A percentile compares a stretch with the other conserved stretches of the same genome.
Conservation (phyloP, 345 rosid species). For the Gossypioides kirkii region DNA sequence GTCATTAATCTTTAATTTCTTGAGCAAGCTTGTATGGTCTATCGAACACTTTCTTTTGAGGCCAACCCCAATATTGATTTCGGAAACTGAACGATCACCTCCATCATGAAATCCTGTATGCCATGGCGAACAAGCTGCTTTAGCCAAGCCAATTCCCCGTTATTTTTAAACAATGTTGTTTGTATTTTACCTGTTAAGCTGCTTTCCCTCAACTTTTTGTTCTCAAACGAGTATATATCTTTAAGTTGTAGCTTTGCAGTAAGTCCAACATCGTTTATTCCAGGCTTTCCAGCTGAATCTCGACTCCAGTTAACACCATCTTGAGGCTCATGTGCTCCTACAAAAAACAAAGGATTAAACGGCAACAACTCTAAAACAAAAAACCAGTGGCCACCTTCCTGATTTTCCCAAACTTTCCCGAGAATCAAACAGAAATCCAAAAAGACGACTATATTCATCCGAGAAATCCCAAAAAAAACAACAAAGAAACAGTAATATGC, state of each 20-base stretch:
- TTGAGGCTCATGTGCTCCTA: constrained; percentile 30
- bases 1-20: constrained; percentile 51
- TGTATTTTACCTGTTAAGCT: constrained; percentile 38
- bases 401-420: neutral
- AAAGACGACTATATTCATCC: neutral
- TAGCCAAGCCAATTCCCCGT: neutral
- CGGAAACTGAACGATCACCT: constrained; percentile 1
- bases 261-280: constrained; percentile 9
- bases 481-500: constrained; percentile 1
- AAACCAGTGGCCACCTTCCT: neutral
- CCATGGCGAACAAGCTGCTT: neutral
- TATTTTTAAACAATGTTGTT: no score
- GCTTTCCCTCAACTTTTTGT: constrained; percentile 39
- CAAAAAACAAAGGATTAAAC: neutral
- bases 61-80: constrained; percentile 16
- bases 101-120: constrained; percentile 23
- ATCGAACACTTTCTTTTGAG: constrained; percentile 46
- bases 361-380: neutral
- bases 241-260: constrained; percentile 7
- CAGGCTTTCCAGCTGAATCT: neutral
- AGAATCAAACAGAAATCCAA: neutral
- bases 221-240: constrained; percentile 21
- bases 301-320: constrained; percentile 13
- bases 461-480: neutral
- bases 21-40: constrained; percentile 35